Percentiles rank a stretch among this genome's conserved stretches.
phyloP scores from a whole-genome alignment of 1,284 basidiomycete genomes.

The Cryptococcus neoformans region DNA sequence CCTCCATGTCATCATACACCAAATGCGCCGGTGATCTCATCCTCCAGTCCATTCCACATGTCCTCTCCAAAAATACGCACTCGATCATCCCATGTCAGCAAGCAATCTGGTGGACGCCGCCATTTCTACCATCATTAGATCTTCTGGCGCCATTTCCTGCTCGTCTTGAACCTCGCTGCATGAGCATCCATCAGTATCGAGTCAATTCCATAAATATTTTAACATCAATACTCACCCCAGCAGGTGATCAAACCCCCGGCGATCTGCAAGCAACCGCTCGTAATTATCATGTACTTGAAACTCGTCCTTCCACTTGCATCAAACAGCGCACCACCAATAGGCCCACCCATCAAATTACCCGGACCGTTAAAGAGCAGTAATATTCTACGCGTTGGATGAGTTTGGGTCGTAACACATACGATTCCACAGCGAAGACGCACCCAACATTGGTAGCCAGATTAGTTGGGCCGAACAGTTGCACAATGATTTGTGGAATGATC shows the following conservation, averaged over 20 bases:
- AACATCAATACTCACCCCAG: constrained; percentile 15
- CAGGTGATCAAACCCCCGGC: constrained; percentile 15
- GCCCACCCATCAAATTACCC: constrained; percentile 19
- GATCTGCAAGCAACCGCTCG: constrained; percentile 19
- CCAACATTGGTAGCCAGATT: constrained; percentile 37
- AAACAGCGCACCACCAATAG: constrained; percentile 22
- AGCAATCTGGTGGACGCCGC: no score
- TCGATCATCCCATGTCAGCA: no score
- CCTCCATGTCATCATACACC: no score
- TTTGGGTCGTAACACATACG: background rate
- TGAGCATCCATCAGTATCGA: background rate
- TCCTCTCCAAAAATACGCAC: no score
- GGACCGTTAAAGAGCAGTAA: constrained; percentile 21
- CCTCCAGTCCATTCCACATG: no score
- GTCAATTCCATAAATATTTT: background rate
- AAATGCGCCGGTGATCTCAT: no score
- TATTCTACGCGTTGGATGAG: background rate
- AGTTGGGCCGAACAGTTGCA: constrained; percentile 29
- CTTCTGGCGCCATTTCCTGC: constrained; percentile 9
- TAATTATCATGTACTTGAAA: constrained; percentile 26
- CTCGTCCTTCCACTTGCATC: constrained; percentile 18
- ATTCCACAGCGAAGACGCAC: constrained; percentile 1
- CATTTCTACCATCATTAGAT: background rate
- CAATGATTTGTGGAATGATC: constrained; percentile 34
- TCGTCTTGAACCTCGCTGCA: constrained; percentile 13